These are phyloP conservation scores for Asterochloris sp. DNA, from an alignment of 139 green algal species.

Conservation along the genomic window DNA sequence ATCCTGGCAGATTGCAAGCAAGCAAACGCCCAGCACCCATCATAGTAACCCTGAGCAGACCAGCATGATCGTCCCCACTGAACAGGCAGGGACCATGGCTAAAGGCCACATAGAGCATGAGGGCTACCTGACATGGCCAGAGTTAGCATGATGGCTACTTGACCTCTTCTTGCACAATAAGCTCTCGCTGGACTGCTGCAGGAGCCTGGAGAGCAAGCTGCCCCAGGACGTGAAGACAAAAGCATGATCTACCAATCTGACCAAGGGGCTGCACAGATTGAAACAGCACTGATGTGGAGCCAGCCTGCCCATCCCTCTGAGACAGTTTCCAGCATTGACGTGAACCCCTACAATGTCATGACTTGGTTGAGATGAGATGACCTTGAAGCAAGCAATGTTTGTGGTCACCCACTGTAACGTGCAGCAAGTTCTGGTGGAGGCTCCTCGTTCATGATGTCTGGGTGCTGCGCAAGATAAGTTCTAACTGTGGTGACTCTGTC, in stretches of 20 bases:
- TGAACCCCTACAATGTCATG: no score
- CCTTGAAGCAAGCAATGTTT: background rate
- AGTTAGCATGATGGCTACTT: background rate
- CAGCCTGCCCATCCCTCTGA: no score
- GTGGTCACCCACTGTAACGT: slow-evolving; percentile 77
- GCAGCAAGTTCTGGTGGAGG: slow-evolving; percentile 64
- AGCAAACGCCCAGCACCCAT: background rate
- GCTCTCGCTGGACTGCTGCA: background rate
- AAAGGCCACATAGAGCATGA: no score
- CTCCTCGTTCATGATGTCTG: slow-evolving; percentile 76
- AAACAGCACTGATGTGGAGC: no score
- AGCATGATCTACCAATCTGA: background rate
- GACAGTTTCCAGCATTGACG: no score
- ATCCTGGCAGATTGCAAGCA: background rate
- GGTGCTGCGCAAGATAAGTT: slow-evolving; percentile 61
- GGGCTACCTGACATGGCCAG: background rate
- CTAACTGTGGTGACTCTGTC: slow-evolving; percentile 74
- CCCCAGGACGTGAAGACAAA: slow-evolving; percentile 11
- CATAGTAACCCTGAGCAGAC: background rate
- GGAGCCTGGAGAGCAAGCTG: slow-evolving; percentile 14
- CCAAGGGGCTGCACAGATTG: no score
- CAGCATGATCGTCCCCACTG: background rate
- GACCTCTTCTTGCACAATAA: background rate
- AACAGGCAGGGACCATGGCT: background rate
- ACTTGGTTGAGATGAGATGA: no score